Evolutionary conservation across 805 yeast genomes (phyloP), one percentile per base, ranked within the genome.

Genomic region (Teunomyces stri): DNA sequence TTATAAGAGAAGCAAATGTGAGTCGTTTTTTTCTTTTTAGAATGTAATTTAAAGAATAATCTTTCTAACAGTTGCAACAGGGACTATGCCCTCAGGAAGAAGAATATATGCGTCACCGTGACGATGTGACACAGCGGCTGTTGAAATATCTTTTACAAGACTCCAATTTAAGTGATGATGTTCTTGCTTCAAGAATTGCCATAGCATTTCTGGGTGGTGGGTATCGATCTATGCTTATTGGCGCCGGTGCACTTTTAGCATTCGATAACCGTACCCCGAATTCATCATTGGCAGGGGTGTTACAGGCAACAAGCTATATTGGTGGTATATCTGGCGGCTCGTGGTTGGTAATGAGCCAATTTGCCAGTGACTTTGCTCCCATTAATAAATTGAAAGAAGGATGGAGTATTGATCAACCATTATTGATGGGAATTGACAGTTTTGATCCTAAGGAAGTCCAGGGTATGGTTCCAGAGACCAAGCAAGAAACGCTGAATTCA

Each of bases 311-410:
- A 0, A 66, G 77, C 12, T 84, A 85, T 57, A 68, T 85, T 9
- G 76, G 81, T 0, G 89, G 89, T 0, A 74, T 83, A 1, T 82
- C 89, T 2, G 90, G 90, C 1, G 91, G 90, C 0, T 76, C 85
- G 40, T 85, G 91, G 90, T 62, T 82, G 6, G 78, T 85, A 1
- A 76, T 84, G 63, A 68, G 68, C 46, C 66, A 62, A 42, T 64
- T 62, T 22, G 57, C 68, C 1, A 64, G 66, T 43, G 70, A 68
- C 48, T 61, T 59, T 25, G 51, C 43, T 6, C 69, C 71, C 6
- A 51, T 67, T 22, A 31, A 49, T 30, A 49, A 64, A 43, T 29
- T 68, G 39, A 53, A 52, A 29, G 51, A 57, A 13, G 60, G 63
- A 5, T 74, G 82, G 83, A 64, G 68, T 43, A 55, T 79, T 10